Evolutionary conservation across 495 filamentous ascomycete genomes (phyloP), one percentile per base, ranked within the genome.

Genomic region (Gamarada debralockiae): DNA sequence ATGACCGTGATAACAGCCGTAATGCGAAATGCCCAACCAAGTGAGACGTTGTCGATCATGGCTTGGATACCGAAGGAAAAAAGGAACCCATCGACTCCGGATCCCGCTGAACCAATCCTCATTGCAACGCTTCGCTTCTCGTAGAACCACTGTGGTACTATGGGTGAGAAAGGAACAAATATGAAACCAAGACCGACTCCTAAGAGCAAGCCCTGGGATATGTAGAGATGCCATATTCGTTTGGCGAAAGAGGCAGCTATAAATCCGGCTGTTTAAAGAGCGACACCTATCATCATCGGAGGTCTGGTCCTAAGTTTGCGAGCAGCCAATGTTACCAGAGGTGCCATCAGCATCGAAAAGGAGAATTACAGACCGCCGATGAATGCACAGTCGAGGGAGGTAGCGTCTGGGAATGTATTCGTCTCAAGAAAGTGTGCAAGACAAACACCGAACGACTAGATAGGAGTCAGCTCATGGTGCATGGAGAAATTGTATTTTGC

Each of bases 131-230:
- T 82, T 13, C 87, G 77, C 4, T 77, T 75, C 25, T 78, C 79
- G 21, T 68, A 70, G 67, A 95, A 93, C 90, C 90, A 93, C 59
- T 93, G 87, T 2, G 87, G 80, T 0, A 86, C 74, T 13, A 92
- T 79, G 14, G 82, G 80, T 2, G 86, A 82, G 22, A 79, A 84
- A 18, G 81, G 76, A 7, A 85, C 86, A 66, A 89, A 95, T 17
- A 83, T 75, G 50, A 93, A 86, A 1, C 89, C 87, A 68, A 91
- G 78, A 0, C 86, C 89, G 37, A 82, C 64, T 23, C 89, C 89
- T 53, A 93, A 87, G 46, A 83, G 79, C 7, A 92, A 67, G 9
- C 89, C 90, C 63, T 93, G 89, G 47, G 78, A 81, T 2, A 95
- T 77, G 50, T 89, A 82, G 25, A 89, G 75, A 37, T 89, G 85